Percentiles rank a stretch among this genome's conserved stretches.
Evolutionary conservation across 2,329 filamentous ascomycete genomes (phyloP).

Genomic region (Domatiomyces globalis): DNA sequence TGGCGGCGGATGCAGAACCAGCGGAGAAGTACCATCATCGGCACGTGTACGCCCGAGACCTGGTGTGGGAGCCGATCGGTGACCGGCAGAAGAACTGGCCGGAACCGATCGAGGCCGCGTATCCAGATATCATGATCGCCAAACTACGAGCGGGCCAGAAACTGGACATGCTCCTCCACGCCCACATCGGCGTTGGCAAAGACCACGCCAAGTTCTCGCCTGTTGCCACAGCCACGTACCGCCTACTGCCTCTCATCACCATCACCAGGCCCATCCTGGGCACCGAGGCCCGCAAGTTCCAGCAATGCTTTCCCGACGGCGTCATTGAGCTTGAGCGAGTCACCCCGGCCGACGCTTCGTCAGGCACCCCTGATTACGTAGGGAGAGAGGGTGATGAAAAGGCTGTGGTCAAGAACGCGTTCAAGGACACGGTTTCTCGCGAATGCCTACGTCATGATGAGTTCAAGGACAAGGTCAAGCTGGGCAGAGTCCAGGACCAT

Average conservation of each 20-base stretch:
- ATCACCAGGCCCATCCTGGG: slow-evolving; percentile 77
- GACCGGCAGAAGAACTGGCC: slow-evolving; percentile 44
- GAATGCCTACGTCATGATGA: slow-evolving; percentile 85
- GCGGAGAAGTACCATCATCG: slow-evolving; percentile 73
- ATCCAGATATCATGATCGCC: slow-evolving; percentile 86
- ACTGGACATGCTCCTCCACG: slow-evolving; percentile 78
- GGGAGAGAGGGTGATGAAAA: slow-evolving; percentile 66
- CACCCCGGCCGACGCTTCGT: slow-evolving; percentile 49
- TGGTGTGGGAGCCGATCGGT: slow-evolving; percentile 63
- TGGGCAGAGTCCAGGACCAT: slow-evolving; percentile 80
- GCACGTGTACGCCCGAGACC: slow-evolving; percentile 64
- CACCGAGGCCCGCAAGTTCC: slow-evolving; percentile 75
- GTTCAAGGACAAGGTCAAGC: slow-evolving; percentile 88
- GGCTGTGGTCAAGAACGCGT: slow-evolving; percentile 73
- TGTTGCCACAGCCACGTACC: slow-evolving; percentile 86
- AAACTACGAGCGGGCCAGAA: slow-evolving; percentile 85
- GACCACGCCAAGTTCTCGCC: slow-evolving; percentile 97
- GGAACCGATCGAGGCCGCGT: slow-evolving; percentile 54
- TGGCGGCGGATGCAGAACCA: slow-evolving; percentile 63
- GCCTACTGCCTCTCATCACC: slow-evolving; percentile 73
- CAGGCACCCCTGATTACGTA: slow-evolving; percentile 51
- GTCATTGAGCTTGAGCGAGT: slow-evolving; percentile 71
- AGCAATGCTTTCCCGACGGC: slow-evolving; percentile 72
- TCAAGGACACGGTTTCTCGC: slow-evolving; percentile 88
- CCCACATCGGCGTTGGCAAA: slow-evolving; percentile 81